Conservation (phyloP, 108 stramenopile genomes). For the Pseudonitzschia multistriata region DNA sequence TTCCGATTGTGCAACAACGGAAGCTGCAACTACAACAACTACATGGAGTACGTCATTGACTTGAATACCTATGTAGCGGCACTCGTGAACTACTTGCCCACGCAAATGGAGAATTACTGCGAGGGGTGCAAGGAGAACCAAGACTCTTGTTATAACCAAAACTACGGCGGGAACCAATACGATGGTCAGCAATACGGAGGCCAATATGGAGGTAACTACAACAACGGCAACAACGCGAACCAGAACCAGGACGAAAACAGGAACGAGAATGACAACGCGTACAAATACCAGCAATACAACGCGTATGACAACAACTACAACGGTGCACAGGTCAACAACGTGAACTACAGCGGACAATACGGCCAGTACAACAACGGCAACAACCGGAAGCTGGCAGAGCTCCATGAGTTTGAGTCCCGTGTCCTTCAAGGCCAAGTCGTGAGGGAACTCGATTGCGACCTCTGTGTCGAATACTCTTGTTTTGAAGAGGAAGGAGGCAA, state of each 20-base stretch:
- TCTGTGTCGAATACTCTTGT: constrained; percentile 9
- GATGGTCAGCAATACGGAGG: too few relatives aligned
- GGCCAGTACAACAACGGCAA: not conserved
- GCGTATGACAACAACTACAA: constrained; percentile 16
- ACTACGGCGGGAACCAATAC: not conserved
- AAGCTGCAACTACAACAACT: constrained; percentile 8
- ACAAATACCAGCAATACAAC: constrained; percentile 12
- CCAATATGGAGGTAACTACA: not conserved
- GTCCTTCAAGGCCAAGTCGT: not conserved
- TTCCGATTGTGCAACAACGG: constrained; percentile 38
- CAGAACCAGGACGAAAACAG: constrained; percentile 11
- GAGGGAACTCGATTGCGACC: constrained; percentile 9
- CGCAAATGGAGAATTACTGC: constrained; percentile 42
- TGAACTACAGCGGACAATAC: not conserved
- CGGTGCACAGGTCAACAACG: constrained; percentile 8
- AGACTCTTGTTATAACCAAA: constrained; percentile 29
- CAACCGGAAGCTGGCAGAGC: constrained; percentile 9
- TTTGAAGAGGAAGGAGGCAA: constrained; percentile 4
- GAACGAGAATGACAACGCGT: constrained; percentile 20
- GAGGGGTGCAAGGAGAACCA: constrained; percentile 41
- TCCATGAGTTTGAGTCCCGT: constrained; percentile 3
- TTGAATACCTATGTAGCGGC: constrained; percentile 39
- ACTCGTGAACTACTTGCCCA: constrained; percentile 43
- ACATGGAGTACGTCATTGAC: constrained; percentile 44
- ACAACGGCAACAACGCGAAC: not conserved